Percentiles rank a stretch among this genome's conserved stretches.
These are phyloP conservation scores for Pythium rishiriense DNA, from an alignment of 352 stramenopile genomes.

Conservation along the genomic window DNA sequence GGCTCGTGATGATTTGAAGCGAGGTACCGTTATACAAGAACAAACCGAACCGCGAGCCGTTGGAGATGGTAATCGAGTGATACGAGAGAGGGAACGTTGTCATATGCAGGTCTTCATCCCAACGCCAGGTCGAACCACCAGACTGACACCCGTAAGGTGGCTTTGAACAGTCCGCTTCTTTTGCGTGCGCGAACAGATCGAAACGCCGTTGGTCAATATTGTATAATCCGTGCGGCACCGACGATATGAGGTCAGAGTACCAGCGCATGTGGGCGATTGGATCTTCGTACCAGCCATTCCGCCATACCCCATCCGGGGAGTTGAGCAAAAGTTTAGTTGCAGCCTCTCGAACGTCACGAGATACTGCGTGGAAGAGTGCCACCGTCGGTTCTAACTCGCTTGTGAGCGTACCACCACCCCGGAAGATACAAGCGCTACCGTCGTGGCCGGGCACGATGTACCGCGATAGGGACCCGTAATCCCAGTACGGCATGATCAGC, in stretches of 20 bases:
- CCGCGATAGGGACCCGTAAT: constrained; percentile 28
- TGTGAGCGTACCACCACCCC: too few relatives aligned
- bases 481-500: constrained; percentile 42
- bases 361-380: too few relatives aligned
- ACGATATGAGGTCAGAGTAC: constrained; percentile 34
- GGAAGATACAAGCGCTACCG: constrained; percentile 42
- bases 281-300: constrained; percentile 47
- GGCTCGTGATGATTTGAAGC: constrained; percentile 4
- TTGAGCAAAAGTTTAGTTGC: too few relatives aligned
- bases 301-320: constrained; percentile 18
- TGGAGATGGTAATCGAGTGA: constrained; percentile 18
- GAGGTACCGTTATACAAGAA: constrained; percentile 28
- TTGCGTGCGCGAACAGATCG: background rate
- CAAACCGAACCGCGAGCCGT: constrained; percentile 30
- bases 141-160: background rate
- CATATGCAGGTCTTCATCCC: background rate
- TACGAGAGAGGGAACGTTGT: background rate
- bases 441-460: constrained; percentile 34
- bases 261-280: constrained; percentile 15
- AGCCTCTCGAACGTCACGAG: too few relatives aligned
- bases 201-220: background rate
- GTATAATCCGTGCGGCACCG: background rate
- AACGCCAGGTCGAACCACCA: background rate
- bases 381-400: too few relatives aligned
- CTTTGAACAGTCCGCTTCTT: background rate